These are phyloP conservation scores for Alternaria sp. DNA, from an alignment of 2,329 filamentous ascomycete genomes.

Conservation along the genomic window DNA sequence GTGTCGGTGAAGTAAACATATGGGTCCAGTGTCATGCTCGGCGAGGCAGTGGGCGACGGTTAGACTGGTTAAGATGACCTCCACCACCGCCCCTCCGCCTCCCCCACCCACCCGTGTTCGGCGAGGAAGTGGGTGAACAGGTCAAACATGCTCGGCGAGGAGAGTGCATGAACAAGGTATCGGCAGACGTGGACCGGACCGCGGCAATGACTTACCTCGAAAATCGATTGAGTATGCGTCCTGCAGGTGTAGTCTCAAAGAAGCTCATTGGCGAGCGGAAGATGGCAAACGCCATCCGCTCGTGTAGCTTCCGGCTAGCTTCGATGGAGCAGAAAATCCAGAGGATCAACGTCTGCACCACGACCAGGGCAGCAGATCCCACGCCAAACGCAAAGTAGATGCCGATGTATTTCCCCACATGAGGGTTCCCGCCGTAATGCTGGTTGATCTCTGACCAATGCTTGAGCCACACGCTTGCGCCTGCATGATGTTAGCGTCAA, in stretches of 20 bases:
- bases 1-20: background rate
- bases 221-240: constrained; percentile 95
- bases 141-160: background rate
- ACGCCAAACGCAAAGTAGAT: constrained; percentile 96
- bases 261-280: constrained; percentile 99
- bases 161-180: background rate
- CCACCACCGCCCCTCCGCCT: background rate
- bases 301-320: constrained; percentile 94
- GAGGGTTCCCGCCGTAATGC: constrained; percentile 68
- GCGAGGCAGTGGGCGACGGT: background rate
- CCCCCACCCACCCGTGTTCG: background rate
- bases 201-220: constrained; percentile 69
- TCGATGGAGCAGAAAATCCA: constrained; percentile 99
- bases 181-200: constrained; percentile 10
- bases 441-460: constrained; percentile 86
- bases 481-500: constrained; percentile 51
- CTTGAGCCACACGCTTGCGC: constrained; percentile 91
- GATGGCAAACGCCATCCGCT: constrained; percentile 95
- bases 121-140: background rate
- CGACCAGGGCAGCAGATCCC: constrained; percentile 81
- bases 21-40: background rate
- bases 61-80: background rate
- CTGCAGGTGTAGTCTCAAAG: constrained; percentile 95
- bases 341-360: constrained; percentile 89
- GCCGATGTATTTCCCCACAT: constrained; percentile 89